Evolutionary conservation across 306 rosid species (phyloP).

Genomic region (Datisca glomerata): DNA sequence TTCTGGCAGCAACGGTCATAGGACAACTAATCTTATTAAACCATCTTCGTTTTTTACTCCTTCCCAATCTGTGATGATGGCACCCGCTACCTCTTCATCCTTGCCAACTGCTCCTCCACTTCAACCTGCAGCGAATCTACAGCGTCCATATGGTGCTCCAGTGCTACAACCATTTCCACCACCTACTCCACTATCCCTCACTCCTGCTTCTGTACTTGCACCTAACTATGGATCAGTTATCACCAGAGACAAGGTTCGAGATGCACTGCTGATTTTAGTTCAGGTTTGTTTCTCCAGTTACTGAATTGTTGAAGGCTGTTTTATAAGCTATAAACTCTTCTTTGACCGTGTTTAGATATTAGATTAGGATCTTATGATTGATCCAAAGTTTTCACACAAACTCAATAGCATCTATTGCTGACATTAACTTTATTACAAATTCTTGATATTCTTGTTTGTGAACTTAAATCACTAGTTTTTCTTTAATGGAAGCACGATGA

Average conservation of each 20-base stretch:
- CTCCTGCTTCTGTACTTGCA: conserved; percentile 33
- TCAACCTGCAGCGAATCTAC: conserved; percentile 38
- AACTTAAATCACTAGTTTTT: too few species aligned
- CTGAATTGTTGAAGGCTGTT: not conserved
- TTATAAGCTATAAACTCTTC: too few species aligned
- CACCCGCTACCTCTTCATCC: conserved; percentile 43
- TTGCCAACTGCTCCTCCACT: conserved; percentile 25
- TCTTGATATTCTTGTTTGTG: too few species aligned
- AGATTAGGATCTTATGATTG: too few species aligned
- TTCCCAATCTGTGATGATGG: conserved; percentile 25
- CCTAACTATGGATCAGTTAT: conserved; percentile 21
- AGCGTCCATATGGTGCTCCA: conserved; percentile 62
- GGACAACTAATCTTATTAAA: conserved; percentile 43
- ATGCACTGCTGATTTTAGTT: conserved; percentile 55
- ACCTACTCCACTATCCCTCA: conserved; percentile 43
- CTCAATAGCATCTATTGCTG: too few species aligned
- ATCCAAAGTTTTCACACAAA: too few species aligned
- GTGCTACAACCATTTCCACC: conserved; percentile 76
- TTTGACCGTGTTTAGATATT: too few species aligned
- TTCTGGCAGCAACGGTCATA: conserved; percentile 24
- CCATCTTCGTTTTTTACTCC: conserved; percentile 56
- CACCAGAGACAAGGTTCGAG: conserved; percentile 55
- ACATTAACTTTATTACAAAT: too few species aligned
- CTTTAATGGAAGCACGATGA: too few species aligned
- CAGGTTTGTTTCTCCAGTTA: conserved; percentile 25